These are phyloP conservation scores for Sclerotinia spermophila DNA, from an alignment of 2,329 filamentous ascomycete species.

Conservation along the genomic window DNA sequence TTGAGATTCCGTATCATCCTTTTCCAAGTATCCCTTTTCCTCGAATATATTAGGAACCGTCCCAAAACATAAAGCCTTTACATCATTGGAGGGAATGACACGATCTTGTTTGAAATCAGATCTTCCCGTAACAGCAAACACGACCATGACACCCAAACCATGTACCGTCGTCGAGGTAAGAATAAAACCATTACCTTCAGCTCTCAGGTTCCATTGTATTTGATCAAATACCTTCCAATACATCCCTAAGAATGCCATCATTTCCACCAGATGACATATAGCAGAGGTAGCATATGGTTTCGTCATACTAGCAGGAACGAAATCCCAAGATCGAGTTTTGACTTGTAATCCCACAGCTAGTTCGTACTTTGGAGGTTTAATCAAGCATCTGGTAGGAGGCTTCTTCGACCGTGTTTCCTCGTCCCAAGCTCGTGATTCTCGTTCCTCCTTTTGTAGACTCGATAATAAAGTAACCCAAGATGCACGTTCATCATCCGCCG, in stretches of 20 bases:
- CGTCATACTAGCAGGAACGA: conserved; percentile 39
- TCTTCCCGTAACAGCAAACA: conserved; percentile 49
- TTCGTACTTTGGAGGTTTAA: conserved; percentile 23
- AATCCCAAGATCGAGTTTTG: conserved; percentile 40
- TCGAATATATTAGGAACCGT: conserved; percentile 54
- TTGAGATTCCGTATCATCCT: conserved; percentile 35
- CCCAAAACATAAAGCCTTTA: conserved; percentile 56
- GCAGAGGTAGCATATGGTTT: conserved; percentile 39
- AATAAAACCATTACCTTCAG: conserved; percentile 40
- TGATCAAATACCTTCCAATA: conserved; percentile 59
- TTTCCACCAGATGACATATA: conserved; percentile 38
- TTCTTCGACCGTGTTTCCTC: background rate
- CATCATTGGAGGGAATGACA: conserved; percentile 50
- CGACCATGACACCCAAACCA: conserved; percentile 54
- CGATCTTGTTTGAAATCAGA: conserved; percentile 48
- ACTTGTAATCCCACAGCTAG: conserved; percentile 34
- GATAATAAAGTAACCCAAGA: conserved; percentile 53
- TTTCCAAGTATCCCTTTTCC: conserved; percentile 39
- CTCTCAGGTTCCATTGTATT: conserved; percentile 46
- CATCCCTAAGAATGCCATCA: conserved; percentile 43
- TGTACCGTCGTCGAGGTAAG: conserved; percentile 38
- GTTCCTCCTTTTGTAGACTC: conserved; percentile 49
- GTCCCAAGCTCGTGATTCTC: conserved; percentile 46
- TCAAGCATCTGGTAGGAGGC: conserved; percentile 15
- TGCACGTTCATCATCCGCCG: conserved; percentile 54